Base-by-base conservation (phyloP, 768 basidiomycete species). In the Phaeolepiota aurea region DNA sequence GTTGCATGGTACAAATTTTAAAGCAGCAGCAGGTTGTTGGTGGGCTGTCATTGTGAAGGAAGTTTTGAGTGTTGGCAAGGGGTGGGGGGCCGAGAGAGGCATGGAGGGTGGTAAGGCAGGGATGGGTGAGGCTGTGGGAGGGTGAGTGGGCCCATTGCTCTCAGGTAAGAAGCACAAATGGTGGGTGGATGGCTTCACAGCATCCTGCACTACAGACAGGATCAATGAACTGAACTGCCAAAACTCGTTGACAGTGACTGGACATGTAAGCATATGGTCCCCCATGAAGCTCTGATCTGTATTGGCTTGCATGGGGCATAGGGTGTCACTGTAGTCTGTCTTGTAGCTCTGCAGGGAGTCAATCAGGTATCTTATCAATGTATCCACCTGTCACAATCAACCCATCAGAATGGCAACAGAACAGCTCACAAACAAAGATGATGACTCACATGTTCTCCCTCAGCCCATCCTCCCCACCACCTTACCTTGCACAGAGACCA, bases 401-500 rank as follows among this genome's bases (percentile, higher is more conserved):
- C n/a, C n/a, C 25, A 28, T 28, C 25, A 28, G n/a, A n/a, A n/a
- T n/a, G n/a, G n/a, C n/a, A 7, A n/a, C 7, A 7, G 25, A 28
- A n/a, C n/a, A n/a, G n/a, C n/a, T 28, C n/a, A 7, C n/a, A 7
- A 13, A 15, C n/a, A 13, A 40, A 13, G 30, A 37, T 34, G 15
- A 30, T 20, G 20, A 51, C 58, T 25, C 33, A 66, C 65, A 37
- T 62, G 54, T 43, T 69, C 64, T 0, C 56, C 53, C 18, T 48
- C 48, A 12, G 64, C 64, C 68, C 66, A 68, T 9, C 65, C 64
- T 0, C 65, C 68, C 66, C 68, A 71, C 67, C 66, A 69, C 4
- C 50, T 50, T 3, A 68, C 54, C 1, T 33, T 48, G 5, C 39
- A 48, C 14, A 71, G 44, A 0, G 61, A 52, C 67, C 69, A 71